Base-by-base conservation (phyloP, 2,329 filamentous ascomycete genomes). In the Xylariomycetidae sp. region DNA sequence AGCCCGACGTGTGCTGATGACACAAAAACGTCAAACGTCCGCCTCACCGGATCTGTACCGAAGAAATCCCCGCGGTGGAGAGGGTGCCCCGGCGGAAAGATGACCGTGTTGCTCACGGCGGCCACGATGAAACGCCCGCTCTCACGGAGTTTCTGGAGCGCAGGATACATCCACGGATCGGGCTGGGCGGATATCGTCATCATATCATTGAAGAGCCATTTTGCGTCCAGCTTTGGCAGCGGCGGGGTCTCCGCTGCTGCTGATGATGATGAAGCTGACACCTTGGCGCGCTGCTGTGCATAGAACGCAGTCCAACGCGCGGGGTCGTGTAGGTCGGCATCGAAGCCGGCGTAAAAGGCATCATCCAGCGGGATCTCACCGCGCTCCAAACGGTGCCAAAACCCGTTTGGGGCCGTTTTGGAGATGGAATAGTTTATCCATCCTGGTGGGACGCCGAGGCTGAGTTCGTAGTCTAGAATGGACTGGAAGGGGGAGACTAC, bases 361-460 rank as follows among this genome's bases (percentile, higher is more conserved):
- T 73, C 67, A 54, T 94, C 80, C 58, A 96, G 69, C 16, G 74
- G 68, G 40, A 94, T 82, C 41, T 88, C 80, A 39, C 90, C 90
- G 37, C 84, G 81, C 60, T 98, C 92, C 28, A 97, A 73, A 27
- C 74, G 77, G 54, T 95, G 88, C 90, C 90, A 97, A 55, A 78
- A 82, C 25, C 92, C 92, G 45, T 80, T 64, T 3, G 88, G 88
- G 0, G 82, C 77, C 3, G 83, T 80, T 49, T 76, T 75, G 33
- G 87, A 88, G 54, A 97, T 92, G 48, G 85, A 85, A 63, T 84
- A 82, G 67, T 97, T 97, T 50, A 97, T 74, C 82, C 88, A 97
- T 53, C 89, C 90, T 4, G 80, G 72, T 1, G 89, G 90, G 31
- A 97, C 90, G 25, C 72, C 72, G 36, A 85, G 70, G 40, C 74